These are phyloP conservation scores for Tillandsia fasciculata DNA, from an alignment of 176 grass and related monocot species.

Conservation along the genomic window DNA sequence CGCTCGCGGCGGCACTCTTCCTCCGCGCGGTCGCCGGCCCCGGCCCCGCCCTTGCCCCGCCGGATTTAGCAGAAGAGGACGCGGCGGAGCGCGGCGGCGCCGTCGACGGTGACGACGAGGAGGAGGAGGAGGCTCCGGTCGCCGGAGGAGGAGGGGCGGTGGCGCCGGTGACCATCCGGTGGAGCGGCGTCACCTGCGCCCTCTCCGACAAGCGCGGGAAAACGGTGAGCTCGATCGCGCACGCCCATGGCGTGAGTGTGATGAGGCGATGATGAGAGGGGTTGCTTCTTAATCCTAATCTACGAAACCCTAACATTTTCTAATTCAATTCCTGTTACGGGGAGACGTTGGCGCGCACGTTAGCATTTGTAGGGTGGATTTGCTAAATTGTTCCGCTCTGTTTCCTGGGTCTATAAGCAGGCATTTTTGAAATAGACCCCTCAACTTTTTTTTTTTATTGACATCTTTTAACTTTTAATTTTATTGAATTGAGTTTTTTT, in stretches of 20 bases:
- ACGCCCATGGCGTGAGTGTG: not conserved
- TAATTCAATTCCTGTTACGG: not conserved
- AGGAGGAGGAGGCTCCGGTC: constrained; percentile 4
- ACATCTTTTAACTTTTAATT: too few species aligned
- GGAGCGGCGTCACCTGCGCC: constrained; percentile 63
- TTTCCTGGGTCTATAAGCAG: not conserved
- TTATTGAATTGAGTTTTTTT: too few species aligned
- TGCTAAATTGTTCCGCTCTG: not conserved
- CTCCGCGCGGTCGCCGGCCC: constrained; percentile 45
- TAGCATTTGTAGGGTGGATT: not conserved
- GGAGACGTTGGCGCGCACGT: not conserved
- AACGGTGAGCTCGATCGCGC: constrained; percentile 25
- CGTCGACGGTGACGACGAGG: not conserved
- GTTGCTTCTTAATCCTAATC: too few species aligned
- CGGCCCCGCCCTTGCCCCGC: constrained; percentile 42
- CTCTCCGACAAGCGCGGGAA: constrained; percentile 64
- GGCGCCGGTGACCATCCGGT: constrained; percentile 49
- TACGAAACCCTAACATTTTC: too few species aligned
- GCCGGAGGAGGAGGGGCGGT: constrained; percentile 14
- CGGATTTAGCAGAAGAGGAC: constrained; percentile 15
- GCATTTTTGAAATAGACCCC: too few species aligned
- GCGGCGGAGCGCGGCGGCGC: constrained; percentile 10
- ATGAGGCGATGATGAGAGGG: too few species aligned
- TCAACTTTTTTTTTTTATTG: too few species aligned
- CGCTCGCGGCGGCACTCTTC: constrained; percentile 69